Evolutionary conservation across 768 basidiomycete species (phyloP).

Genomic region (Leccinum longicurvipes): DNA sequence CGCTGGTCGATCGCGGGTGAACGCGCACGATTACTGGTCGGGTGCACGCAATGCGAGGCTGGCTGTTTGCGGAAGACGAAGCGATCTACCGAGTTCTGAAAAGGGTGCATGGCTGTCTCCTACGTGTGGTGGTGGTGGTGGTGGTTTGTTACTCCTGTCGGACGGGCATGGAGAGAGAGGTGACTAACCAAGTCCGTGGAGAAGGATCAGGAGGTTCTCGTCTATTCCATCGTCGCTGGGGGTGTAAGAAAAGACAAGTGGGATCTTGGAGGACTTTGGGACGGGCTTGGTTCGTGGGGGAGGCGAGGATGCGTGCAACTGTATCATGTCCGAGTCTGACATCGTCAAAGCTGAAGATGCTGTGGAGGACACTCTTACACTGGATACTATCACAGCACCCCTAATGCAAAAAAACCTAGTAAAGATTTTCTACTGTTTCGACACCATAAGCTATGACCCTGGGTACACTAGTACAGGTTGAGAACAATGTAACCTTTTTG

Average conservation of each 20-base stretch:
- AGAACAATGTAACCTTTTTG: no score
- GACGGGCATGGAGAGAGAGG: not conserved
- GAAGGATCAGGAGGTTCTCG: conserved; percentile 77
- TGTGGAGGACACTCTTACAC: no score
- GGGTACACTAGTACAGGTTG: no score
- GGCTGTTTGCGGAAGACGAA: conserved; percentile 87
- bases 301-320: conserved; percentile 18
- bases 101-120: conserved; percentile 85
- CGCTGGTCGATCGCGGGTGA: not conserved
- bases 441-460: no score
- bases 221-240: conserved; percentile 82
- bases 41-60: conserved; percentile 75
- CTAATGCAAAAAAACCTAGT: no score
- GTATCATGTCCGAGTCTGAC: conserved; percentile 16
- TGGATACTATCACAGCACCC: no score
- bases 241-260: conserved; percentile 60
- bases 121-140: conserved; percentile 24
- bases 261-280: conserved; percentile 45
- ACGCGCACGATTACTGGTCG: conserved; percentile 50
- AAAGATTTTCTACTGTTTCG: no score
- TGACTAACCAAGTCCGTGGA: conserved; percentile 78
- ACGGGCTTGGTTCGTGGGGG: conserved; percentile 43
- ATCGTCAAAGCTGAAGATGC: conserved; percentile 8
- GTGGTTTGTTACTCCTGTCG: not conserved
- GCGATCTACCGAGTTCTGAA: conserved; percentile 60